Evolutionary conservation across 2,329 filamentous ascomycete species (phyloP).

Genomic region (Rhexocercosporidium sp.): DNA sequence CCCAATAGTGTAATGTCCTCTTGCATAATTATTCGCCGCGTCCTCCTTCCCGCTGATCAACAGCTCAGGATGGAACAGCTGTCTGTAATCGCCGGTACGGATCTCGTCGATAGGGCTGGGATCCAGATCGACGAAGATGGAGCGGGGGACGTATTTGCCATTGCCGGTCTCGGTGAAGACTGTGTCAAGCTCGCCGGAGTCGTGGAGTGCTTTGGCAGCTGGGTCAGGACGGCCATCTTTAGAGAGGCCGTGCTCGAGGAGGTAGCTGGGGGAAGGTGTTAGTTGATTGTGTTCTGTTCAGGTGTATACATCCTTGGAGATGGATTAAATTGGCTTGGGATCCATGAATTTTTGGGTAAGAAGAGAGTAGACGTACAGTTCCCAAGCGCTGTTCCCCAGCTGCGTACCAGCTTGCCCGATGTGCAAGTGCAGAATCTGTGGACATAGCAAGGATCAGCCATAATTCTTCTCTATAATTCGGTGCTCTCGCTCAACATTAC

Average conservation of each 20-base stretch:
- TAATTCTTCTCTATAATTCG: not conserved
- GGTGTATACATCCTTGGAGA: not conserved
- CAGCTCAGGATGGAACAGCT: conserved; percentile 69
- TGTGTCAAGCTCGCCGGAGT: conserved; percentile 64
- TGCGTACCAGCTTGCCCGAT: conserved; percentile 72
- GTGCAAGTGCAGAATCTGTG: conserved; percentile 70
- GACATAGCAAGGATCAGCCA: conserved; percentile 6
- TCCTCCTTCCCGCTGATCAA: conserved; percentile 73
- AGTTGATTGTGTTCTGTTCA: conserved; percentile 3
- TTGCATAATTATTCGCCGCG: conserved; percentile 72
- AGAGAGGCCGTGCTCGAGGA: conserved; percentile 68
- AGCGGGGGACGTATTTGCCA: conserved; percentile 71
- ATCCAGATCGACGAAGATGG: conserved; percentile 71
- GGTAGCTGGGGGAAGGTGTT: conserved; percentile 53
- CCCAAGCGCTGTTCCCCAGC: conserved; percentile 72
- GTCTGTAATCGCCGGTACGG: conserved; percentile 64
- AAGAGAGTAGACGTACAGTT: conserved; percentile 58
- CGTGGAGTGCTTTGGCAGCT: conserved; percentile 56
- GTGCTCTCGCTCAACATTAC: not conserved
- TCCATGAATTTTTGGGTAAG: not conserved
- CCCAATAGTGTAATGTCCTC: conserved; percentile 72
- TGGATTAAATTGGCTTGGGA: not conserved
- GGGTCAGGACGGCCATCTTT: conserved; percentile 63
- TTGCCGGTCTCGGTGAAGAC: conserved; percentile 69
- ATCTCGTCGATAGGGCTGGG: conserved; percentile 72